Evolutionary conservation across 495 filamentous ascomycete species (phyloP), one percentile per base, ranked within the genome.

Genomic region (Talaromyces adpressus): DNA sequence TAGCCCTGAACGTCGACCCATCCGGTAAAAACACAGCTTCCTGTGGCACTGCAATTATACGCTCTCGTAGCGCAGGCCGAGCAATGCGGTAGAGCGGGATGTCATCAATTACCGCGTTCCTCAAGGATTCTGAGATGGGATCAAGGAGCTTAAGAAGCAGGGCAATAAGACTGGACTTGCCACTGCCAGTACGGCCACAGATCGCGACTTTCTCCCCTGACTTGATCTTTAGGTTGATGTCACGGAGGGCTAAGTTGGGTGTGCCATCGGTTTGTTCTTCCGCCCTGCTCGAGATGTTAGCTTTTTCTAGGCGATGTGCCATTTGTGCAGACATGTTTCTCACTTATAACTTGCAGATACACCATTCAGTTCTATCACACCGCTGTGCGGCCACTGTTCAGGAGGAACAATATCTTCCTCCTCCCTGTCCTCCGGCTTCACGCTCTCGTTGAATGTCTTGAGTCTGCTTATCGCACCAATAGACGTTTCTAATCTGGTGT

Each of bases 141-240:
- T 77, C 70, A 3, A 81, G 57, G 1, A 80, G 62, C 1, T 70
- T 65, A 51, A 86, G 57, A 11, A 59, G 57, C 32, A 59, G 18
- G 5, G 57, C 57, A 25, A 59, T 59, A 2, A 59, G 18, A 20
- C 57, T 59, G 18, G 67, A 68, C 63, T 73, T 76, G 14, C 73
- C 73, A 63, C 73, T 75, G 2, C 77, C 77, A 9, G 74, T 75
- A 6, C 72, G 67, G 29, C 77, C 77, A 61, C 77, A 79, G 51
- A 88, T 84, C 27, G 77, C 82, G 32, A 87, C 71, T 60, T 87
- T 86, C 68, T 87, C 79, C 8, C 85, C 85, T 2, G 79, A 72
- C 1, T 77, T 45, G 66, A 73, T 27, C 77, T 67, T 6, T 65
- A 69, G 22, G 18, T 59, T 59, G 11, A 59, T 36, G 12, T 59